These are phyloP conservation scores for Trichoderma reesei DNA, from an alignment of 495 filamentous ascomycete species.

Conservation along the genomic window DNA sequence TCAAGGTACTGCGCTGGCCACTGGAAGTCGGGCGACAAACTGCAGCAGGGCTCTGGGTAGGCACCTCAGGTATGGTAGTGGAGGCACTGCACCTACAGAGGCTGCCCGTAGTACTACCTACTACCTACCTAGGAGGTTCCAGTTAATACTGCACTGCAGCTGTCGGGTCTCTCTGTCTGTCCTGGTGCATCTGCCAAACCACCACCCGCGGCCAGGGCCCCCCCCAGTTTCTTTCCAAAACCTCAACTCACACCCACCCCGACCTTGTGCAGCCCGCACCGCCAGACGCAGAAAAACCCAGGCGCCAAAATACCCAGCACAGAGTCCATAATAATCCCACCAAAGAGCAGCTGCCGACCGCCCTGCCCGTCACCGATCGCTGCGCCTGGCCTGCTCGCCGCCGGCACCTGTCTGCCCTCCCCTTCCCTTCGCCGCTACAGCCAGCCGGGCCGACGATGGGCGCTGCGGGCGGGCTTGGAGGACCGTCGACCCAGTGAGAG, in stretches of 20 bases:
- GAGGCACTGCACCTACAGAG: no score
- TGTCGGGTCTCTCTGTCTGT: no score
- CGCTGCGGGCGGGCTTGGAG: slow-evolving; percentile 8
- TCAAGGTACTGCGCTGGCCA: no score
- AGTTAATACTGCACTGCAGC: no score
- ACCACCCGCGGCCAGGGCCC: not conserved
- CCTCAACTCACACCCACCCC: no score
- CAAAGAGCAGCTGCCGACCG: not conserved
- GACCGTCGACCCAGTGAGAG: not conserved
- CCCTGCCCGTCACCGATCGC: not conserved
- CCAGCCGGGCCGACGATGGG: slow-evolving; percentile 10
- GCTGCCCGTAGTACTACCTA: no score
- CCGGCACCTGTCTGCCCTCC: not conserved
- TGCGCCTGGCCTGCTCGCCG: not conserved
- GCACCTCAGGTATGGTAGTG: no score
- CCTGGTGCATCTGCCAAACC: not conserved
- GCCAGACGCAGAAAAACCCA: not conserved
- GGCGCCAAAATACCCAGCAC: not conserved
- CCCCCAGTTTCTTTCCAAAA: not conserved
- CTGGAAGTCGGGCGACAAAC: no score
- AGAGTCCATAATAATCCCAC: not conserved
- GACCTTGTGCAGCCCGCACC: not conserved
- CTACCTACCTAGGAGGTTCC: no score
- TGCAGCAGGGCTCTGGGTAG: no score
- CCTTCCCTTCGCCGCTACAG: not conserved